A percentile compares a stretch with the other conserved stretches of the same genome.
Conservation (phyloP, 768 basidiomycete genomes). For the Naganishia friedmannii region DNA sequence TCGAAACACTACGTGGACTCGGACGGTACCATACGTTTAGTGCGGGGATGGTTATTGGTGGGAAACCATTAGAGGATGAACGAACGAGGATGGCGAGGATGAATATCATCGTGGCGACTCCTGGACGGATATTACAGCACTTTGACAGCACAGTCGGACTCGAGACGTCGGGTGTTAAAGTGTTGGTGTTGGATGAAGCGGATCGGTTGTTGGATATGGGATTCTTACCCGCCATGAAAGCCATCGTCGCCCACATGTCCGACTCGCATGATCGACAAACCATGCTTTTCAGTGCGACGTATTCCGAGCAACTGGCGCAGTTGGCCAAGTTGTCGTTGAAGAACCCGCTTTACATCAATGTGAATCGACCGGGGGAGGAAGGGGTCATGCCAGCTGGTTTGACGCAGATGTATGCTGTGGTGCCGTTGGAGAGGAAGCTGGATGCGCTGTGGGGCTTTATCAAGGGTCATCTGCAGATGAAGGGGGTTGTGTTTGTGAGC, state of each 20-base stretch:
- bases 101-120: conserved; percentile 99
- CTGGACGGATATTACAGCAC: conserved; percentile 89
- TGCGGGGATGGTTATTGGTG: conserved; percentile 91
- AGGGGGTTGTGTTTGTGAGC: conserved; percentile 89
- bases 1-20: conserved; percentile 88
- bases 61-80: conserved; percentile 92
- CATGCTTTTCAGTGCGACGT: conserved; percentile 92
- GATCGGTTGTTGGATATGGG: conserved; percentile 97
- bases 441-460: conserved; percentile 91
- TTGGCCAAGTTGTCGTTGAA: conserved; percentile 78
- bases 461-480: conserved; percentile 84
- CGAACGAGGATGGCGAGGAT: conserved; percentile 79
- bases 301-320: conserved; percentile 69
- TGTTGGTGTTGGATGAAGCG: conserved; percentile 93
- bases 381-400: conserved; percentile 67
- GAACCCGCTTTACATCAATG: conserved; percentile 70
- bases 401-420: conserved; percentile 83
- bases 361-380: conserved; percentile 51
- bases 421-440: conserved; percentile 79
- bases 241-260: conserved; percentile 86
- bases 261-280: conserved; percentile 66
- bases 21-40: conserved; percentile 88
- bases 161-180: conserved; percentile 82
- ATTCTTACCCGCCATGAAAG: conserved; percentile 80
- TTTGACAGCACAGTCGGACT: conserved; percentile 98